phyloP scores from a whole-genome alignment of 192 early-diverging fungal genomes.

The Jimgerdemannia lactiflua region DNA sequence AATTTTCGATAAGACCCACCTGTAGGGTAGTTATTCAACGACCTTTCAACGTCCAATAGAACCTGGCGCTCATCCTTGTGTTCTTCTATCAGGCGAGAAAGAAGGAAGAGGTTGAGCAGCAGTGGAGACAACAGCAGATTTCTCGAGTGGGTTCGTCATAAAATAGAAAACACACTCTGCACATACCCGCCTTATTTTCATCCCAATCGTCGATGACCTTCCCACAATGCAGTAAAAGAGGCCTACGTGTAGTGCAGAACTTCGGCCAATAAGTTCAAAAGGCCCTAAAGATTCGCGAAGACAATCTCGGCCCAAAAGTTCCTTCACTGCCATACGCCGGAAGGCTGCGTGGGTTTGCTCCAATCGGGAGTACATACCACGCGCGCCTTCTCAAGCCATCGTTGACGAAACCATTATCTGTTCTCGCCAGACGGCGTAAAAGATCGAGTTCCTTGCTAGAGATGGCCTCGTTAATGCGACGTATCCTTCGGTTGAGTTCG shows the following conservation, averaged over 20 bases:
- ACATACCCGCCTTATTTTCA: background rate
- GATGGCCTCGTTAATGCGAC: conserved; percentile 42
- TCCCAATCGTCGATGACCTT: conserved; percentile 13
- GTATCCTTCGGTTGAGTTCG: conserved; percentile 28
- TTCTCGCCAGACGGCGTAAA: conserved; percentile 21
- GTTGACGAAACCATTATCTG: conserved; percentile 40
- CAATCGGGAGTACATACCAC: conserved; percentile 26
- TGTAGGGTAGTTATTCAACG: conserved; percentile 37
- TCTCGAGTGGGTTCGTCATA: background rate
- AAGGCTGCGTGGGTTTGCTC: too few species aligned
- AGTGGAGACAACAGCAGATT: background rate
- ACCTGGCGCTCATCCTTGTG: conserved; percentile 54
- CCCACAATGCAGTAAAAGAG: conserved; percentile 35
- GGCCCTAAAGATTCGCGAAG: background rate
- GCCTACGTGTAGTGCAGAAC: conserved; percentile 24
- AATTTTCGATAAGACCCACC: conserved; percentile 6
- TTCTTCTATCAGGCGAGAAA: background rate
- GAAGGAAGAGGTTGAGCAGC: background rate
- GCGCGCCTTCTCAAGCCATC: conserved; percentile 41
- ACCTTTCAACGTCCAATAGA: conserved; percentile 41
- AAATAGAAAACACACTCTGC: background rate
- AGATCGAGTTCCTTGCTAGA: conserved; percentile 11
- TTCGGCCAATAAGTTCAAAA: background rate
- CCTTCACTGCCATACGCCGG: background rate
- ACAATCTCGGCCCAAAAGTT: background rate